A percentile compares a stretch with the other conserved stretches of the same genome.
Evolutionary conservation across 441 rosid genomes (phyloP).

Genomic region (Erysimum pusillum): DNA sequence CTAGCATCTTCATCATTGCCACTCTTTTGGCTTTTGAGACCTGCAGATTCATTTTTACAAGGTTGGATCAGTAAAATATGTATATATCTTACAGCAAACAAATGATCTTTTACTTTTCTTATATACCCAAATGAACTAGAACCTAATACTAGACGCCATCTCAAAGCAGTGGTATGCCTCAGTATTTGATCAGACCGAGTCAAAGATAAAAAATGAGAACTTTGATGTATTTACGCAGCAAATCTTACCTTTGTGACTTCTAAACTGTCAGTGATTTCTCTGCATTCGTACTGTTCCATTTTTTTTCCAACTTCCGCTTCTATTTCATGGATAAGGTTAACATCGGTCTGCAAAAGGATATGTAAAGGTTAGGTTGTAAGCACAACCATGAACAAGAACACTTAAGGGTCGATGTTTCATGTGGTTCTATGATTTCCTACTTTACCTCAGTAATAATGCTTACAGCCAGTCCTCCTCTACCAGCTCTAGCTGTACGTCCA

Average conservation of each 20-base stretch:
- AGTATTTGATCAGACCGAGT: conserved; percentile 16
- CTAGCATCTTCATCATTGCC: conserved; percentile 88
- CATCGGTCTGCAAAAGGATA: conserved; percentile 69
- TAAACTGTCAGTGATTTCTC: conserved; percentile 78
- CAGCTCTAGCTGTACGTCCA: conserved; percentile 98
- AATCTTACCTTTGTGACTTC: conserved; percentile 75
- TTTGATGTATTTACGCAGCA: not conserved
- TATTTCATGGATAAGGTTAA: conserved; percentile 74
- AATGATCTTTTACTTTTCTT: not conserved
- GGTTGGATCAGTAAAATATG: conserved; percentile 8
- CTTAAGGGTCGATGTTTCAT: not conserved
- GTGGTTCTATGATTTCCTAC: conserved; percentile 9
- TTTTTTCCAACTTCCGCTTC: conserved; percentile 78
- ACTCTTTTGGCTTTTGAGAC: conserved; percentile 86
- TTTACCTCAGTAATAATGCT: conserved; percentile 85
- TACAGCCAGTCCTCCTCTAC: conserved; percentile 89
- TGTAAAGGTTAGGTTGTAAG: conserved; percentile 29
- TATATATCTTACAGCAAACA: not conserved
- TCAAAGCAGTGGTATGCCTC: conserved; percentile 21
- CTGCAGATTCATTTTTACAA: conserved; percentile 50
- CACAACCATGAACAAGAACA: conserved; percentile 17
- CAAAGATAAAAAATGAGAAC: not conserved
- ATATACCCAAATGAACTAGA: conserved; percentile 18
- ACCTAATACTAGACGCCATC: not conserved
- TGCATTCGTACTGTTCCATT: conserved; percentile 68